Percentiles rank a stretch among this genome's conserved stretches.
Conservation (phyloP, 768 basidiomycete species). For the Tylopilus balloui region DNA sequence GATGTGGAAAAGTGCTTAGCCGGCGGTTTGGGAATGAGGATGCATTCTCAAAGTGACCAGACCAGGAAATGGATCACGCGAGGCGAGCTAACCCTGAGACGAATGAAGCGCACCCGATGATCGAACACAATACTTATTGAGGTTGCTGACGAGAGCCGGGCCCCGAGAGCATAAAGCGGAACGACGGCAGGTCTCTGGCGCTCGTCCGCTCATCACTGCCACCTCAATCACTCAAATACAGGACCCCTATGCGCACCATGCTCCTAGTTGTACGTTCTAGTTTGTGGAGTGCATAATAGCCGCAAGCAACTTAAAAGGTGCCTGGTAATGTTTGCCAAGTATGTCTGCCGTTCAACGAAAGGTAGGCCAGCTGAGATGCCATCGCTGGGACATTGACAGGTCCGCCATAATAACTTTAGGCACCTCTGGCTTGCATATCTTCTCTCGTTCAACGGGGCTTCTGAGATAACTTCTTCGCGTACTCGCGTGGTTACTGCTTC, state of each 20-base stretch:
- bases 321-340: neutral
- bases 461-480: neutral
- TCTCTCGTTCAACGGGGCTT: neutral
- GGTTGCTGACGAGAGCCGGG: neutral
- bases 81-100: neutral
- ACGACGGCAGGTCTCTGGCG: neutral
- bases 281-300: neutral
- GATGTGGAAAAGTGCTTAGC: neutral
- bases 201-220: neutral
- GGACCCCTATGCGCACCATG: neutral
- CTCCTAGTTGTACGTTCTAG: neutral
- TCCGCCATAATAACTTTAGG: neutral
- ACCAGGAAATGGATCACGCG: neutral
- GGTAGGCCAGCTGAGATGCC: neutral
- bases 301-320: neutral
- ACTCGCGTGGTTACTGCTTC: neutral
- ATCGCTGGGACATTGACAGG: neutral
- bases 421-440: too few relatives aligned
- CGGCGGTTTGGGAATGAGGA: neutral
- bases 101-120: neutral
- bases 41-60: neutral
- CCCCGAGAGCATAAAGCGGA: neutral
- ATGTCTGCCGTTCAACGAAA: neutral
- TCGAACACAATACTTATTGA: too few relatives aligned
- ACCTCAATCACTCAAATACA: neutral